Conservation (phyloP, 495 filamentous ascomycete genomes). For the Penicillium egyptiacum region DNA sequence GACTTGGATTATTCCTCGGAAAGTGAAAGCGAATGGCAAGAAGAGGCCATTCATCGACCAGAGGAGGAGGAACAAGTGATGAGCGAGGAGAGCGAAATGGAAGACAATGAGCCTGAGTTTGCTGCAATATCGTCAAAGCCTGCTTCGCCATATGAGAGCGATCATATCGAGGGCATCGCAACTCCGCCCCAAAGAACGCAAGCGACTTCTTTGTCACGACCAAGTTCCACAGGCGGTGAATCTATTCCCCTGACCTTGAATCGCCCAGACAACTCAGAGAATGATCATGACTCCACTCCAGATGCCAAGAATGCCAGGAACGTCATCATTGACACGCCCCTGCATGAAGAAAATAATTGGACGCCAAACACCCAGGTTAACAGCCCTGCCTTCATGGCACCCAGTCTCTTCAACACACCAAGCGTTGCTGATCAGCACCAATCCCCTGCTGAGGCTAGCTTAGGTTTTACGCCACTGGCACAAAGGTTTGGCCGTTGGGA, state of each 20-base stretch:
- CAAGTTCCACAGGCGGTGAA: constrained; percentile 17
- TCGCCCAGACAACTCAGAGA: constrained; percentile 34
- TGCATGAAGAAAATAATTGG: constrained; percentile 18
- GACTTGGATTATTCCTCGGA: background rate
- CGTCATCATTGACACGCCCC: constrained; percentile 10
- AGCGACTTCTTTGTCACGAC: constrained; percentile 18
- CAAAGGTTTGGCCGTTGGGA: constrained; percentile 61
- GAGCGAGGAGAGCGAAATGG: constrained; percentile 17
- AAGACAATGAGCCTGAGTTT: constrained; percentile 24
- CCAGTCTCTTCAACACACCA: constrained; percentile 28
- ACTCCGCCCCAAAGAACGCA: constrained; percentile 12
- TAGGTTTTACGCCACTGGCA: constrained; percentile 63
- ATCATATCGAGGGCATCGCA: constrained; percentile 16
- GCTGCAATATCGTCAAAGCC: constrained; percentile 2
- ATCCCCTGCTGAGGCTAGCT: constrained; percentile 27
- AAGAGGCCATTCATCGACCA: constrained; percentile 10
- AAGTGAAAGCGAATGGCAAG: constrained; percentile 10
- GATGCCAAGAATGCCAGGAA: constrained; percentile 14
- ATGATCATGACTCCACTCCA: constrained; percentile 15
- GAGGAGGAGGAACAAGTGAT: constrained; percentile 22
- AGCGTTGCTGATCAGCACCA: constrained; percentile 20
- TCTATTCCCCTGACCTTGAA: constrained; percentile 20
- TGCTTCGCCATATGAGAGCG: constrained; percentile 21
- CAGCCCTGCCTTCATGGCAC: constrained; percentile 23
- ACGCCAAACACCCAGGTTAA: constrained; percentile 19